Conservation (phyloP, 805 yeast genomes). For the Zygotorulaspora chibaensis region DNA sequence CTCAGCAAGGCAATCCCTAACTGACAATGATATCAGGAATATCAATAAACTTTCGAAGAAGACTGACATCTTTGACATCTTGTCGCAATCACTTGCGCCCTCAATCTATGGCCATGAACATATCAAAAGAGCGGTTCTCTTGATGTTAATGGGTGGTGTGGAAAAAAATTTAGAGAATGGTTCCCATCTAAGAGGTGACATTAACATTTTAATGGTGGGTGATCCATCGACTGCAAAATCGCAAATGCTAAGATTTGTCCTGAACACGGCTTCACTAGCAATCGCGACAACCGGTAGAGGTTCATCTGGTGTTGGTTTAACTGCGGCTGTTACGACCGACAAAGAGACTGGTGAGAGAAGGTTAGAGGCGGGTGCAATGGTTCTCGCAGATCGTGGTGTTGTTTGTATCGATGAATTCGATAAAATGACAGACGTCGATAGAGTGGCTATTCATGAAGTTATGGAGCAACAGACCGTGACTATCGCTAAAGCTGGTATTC, state of each 20-base stretch:
- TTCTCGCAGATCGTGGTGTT: constrained; percentile 92
- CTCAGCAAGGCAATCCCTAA: constrained; percentile 60
- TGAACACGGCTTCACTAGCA: constrained; percentile 92
- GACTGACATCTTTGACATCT: constrained; percentile 65
- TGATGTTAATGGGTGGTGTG: constrained; percentile 89
- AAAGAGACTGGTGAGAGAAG: constrained; percentile 96
- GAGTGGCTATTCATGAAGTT: constrained; percentile 98
- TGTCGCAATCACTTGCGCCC: constrained; percentile 89
- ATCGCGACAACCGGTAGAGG: constrained; percentile 99
- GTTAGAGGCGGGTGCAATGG: constrained; percentile 99
- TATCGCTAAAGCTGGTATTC: constrained; percentile 97
- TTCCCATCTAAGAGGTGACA: constrained; percentile 96
- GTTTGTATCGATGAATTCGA: constrained; percentile 99
- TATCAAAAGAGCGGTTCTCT: constrained; percentile 83
- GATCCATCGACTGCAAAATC: constrained; percentile 99
- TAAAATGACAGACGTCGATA: constrained; percentile 93
- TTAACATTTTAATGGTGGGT: constrained; percentile 93
- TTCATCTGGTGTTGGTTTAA: constrained; percentile 99
- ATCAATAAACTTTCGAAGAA: constrained; percentile 74
- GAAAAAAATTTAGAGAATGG: constrained; percentile 94
- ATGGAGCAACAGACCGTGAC: constrained; percentile 99
- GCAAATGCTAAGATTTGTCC: constrained; percentile 87
- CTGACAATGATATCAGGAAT: constrained; percentile 80
- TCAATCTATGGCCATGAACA: constrained; percentile 90
- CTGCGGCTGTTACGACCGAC: constrained; percentile 97